Evolutionary conservation across 2,329 filamentous ascomycete genomes (phyloP).

Genomic region (Alternaria triticina): DNA sequence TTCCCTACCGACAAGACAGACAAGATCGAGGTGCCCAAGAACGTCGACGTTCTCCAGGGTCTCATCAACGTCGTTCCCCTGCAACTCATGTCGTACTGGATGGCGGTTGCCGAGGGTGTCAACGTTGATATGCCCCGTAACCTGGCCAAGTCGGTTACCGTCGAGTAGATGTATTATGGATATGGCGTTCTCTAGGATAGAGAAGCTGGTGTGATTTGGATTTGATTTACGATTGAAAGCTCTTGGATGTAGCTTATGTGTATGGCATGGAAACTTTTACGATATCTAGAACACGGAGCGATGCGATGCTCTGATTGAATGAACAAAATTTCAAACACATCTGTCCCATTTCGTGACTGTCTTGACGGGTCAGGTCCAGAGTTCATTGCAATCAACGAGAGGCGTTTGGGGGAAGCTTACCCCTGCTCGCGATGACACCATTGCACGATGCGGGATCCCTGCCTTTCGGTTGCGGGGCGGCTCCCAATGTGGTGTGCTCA

Average conservation of each 20-base stretch:
- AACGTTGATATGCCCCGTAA: conserved; percentile 99
- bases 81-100: conserved; percentile 98
- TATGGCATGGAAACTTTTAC: conserved; percentile 15
- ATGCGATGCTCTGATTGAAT: conserved; percentile 23
- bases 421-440: conserved; percentile 22
- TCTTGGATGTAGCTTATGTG: conserved; percentile 27
- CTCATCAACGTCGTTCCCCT: conserved; percentile 97
- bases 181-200: conserved; percentile 18
- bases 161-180: conserved; percentile 72
- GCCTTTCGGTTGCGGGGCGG: conserved; percentile 23
- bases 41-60: conserved; percentile 93
- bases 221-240: conserved; percentile 28
- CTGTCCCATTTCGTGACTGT: not conserved
- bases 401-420: not conserved
- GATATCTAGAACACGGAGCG: conserved; percentile 24
- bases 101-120: conserved; percentile 91
- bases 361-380: not conserved
- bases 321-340: conserved; percentile 15
- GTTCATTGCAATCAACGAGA: not conserved
- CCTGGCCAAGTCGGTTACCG: conserved; percentile 97
- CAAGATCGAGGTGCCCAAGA: conserved; percentile 97
- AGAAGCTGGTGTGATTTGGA: conserved; percentile 34
- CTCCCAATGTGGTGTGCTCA: conserved; percentile 2
- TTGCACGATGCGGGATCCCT: conserved; percentile 15
- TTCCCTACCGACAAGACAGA: conserved; percentile 88